Percentiles rank a stretch among this genome's conserved stretches.
phyloP scores from a whole-genome alignment of 1,284 basidiomycete genomes.

The Takashimella koratensis region DNA sequence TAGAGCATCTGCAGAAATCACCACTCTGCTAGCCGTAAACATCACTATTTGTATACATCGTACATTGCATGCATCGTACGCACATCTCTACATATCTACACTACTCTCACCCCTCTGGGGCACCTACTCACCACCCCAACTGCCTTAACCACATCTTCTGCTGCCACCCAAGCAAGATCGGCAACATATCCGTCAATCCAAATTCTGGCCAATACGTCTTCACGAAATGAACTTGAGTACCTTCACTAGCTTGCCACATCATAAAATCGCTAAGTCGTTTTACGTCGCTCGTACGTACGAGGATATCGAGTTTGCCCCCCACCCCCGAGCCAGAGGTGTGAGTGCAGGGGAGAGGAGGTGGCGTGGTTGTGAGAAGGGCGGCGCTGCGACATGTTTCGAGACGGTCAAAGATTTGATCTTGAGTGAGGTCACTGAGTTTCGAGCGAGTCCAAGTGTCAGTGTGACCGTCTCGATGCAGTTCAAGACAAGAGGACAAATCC shows the following conservation, averaged over 20 bases:
- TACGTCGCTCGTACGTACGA: slow-evolving; percentile 89
- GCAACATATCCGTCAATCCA: slow-evolving; percentile 78
- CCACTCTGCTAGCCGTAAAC: not conserved
- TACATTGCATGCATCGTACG: not conserved
- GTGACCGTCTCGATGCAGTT: too few species aligned
- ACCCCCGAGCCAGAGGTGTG: not conserved
- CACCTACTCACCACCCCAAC: slow-evolving; percentile 11
- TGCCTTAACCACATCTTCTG: slow-evolving; percentile 56
- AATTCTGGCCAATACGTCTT: slow-evolving; percentile 92
- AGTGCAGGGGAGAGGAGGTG: too few species aligned
- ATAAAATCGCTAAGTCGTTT: slow-evolving; percentile 86
- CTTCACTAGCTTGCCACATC: slow-evolving; percentile 69
- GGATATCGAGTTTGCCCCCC: slow-evolving; percentile 63
- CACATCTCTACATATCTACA: not conserved
- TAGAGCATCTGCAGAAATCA: not conserved
- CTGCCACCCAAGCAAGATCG: slow-evolving; percentile 82
- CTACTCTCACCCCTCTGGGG: not conserved
- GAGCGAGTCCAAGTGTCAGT: too few species aligned
- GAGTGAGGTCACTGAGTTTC: slow-evolving; percentile 8
- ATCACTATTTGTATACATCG: not conserved
- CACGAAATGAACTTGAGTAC: slow-evolving; percentile 90
- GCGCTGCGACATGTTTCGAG: slow-evolving; percentile 18
- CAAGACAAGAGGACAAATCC: too few species aligned
- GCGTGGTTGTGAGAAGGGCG: slow-evolving; percentile 9
- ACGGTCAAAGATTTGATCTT: slow-evolving; percentile 16